Evolutionary conservation across 176 grass and related monocot species (phyloP).

Genomic region (Triticum urartu): DNA sequence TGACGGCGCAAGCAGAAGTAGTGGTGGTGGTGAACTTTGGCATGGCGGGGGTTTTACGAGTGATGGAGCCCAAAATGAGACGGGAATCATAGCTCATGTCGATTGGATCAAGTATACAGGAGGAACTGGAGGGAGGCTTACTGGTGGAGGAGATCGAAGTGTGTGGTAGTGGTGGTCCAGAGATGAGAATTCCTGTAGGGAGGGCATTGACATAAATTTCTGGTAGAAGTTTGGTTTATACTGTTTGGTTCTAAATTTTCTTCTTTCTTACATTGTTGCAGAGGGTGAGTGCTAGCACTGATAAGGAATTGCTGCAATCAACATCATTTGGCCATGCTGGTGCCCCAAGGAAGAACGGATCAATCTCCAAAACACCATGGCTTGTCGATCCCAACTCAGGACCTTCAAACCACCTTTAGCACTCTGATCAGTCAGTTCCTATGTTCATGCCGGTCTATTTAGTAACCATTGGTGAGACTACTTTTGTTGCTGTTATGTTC

Average conservation of each 20-base stretch:
- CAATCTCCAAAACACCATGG: slow-evolving; percentile 22
- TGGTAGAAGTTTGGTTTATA: background rate
- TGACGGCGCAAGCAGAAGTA: background rate
- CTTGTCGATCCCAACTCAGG: slow-evolving; percentile 27
- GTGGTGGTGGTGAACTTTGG: background rate
- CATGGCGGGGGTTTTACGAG: background rate
- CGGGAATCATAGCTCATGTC: background rate
- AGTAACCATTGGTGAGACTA: slow-evolving; percentile 33
- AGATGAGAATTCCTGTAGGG: background rate
- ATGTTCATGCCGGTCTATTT: slow-evolving; percentile 6
- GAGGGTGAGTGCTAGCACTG: slow-evolving; percentile 30
- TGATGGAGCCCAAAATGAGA: background rate
- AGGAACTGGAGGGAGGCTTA: background rate
- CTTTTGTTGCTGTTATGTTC: slow-evolving; percentile 1
- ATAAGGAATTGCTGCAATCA: slow-evolving; percentile 45
- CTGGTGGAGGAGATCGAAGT: background rate
- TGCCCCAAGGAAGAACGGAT: slow-evolving; percentile 17
- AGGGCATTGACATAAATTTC: background rate
- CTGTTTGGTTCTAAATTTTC: slow-evolving; percentile 9
- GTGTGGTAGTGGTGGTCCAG: background rate
- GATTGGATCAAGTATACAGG: background rate
- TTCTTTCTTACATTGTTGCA: slow-evolving; percentile 29
- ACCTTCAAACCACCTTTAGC: slow-evolving; percentile 38
- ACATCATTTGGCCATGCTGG: slow-evolving; percentile 31
- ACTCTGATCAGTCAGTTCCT: slow-evolving; percentile 29